These are phyloP conservation scores for Phaeosphaeria sp. DNA, from an alignment of 2,329 filamentous ascomycete species.

Conservation along the genomic window DNA sequence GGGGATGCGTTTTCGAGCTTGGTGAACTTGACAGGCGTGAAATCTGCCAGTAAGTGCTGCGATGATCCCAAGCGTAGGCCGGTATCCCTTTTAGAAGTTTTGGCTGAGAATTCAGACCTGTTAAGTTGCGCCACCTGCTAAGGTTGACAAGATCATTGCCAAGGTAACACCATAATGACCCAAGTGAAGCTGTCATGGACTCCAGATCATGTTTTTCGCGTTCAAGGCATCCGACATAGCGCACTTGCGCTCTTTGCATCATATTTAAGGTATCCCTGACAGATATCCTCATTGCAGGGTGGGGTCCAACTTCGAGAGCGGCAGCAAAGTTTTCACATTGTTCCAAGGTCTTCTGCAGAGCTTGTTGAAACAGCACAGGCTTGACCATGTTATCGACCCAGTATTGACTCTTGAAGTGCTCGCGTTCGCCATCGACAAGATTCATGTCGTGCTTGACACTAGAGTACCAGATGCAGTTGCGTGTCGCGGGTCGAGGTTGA, in stretches of 20 bases:
- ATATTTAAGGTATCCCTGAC: no score
- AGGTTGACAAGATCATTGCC: no score
- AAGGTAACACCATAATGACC: conserved; percentile 12
- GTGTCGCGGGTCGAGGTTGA: no score
- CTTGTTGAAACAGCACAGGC: conserved; percentile 7
- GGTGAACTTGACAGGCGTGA: conserved; percentile 5
- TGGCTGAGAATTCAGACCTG: no score
- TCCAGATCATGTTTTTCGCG: no score
- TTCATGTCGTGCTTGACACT: conserved; percentile 6
- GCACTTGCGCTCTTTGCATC: no score
- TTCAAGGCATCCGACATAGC: no score
- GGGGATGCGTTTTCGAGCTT: conserved; percentile 6
- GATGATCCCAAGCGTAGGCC: conserved; percentile 28
- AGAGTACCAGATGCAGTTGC: neutral
- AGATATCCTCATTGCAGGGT: no score
- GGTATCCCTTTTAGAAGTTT: no score
- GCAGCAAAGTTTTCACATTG: no score
- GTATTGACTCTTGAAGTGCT: neutral
- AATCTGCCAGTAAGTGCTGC: conserved; percentile 29
- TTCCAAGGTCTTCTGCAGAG: neutral
- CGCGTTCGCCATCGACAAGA: conserved; percentile 19
- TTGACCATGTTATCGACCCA: conserved; percentile 9
- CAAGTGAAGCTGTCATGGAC: no score
- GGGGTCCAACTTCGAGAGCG: conserved; percentile 57
- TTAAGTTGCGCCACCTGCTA: no score